Conservation (phyloP, 768 basidiomycete genomes). For the Mycena galericulata region DNA sequence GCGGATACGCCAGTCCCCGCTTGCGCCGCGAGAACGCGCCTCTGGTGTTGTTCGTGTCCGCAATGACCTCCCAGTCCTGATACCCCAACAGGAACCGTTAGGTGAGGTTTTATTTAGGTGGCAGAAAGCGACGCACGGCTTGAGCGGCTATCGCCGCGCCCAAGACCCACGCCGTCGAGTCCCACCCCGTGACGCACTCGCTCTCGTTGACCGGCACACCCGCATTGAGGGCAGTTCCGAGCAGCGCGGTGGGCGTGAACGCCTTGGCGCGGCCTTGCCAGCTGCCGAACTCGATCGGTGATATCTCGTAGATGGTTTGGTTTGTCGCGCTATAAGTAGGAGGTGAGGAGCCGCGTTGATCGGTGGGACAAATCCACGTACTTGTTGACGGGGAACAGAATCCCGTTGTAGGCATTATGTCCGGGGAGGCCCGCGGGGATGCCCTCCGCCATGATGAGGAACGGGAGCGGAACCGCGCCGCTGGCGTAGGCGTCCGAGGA, state of each 20-base stretch:
- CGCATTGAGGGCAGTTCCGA: too few relatives aligned
- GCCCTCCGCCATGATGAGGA: conserved; percentile 21
- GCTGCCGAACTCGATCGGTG: conserved; percentile 14
- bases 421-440: conserved; percentile 16
- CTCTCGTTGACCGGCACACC: too few relatives aligned
- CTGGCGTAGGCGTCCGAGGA: conserved; percentile 14
- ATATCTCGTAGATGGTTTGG: conserved; percentile 24
- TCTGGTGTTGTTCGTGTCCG: conserved; percentile 17
- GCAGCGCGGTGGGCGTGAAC: too few relatives aligned
- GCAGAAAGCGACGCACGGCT: too few relatives aligned
- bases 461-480: conserved; percentile 18
- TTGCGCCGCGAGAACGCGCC: conserved; percentile 8
- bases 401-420: conserved; percentile 14
- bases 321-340: conserved; percentile 12
- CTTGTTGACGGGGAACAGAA: conserved; percentile 20
- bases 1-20: conserved; percentile 10
- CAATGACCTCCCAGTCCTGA: conserved; percentile 19
- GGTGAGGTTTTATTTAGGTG: too few relatives aligned
- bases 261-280: too few relatives aligned
- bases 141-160: conserved; percentile 6
- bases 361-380: too few relatives aligned
- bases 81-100: neutral
- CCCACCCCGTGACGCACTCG: conserved; percentile 17
- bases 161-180: conserved; percentile 12
- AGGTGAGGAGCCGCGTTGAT: neutral